Evolutionary conservation across 495 filamentous ascomycete genomes (phyloP).

Genomic region (Xylaria grammica): DNA sequence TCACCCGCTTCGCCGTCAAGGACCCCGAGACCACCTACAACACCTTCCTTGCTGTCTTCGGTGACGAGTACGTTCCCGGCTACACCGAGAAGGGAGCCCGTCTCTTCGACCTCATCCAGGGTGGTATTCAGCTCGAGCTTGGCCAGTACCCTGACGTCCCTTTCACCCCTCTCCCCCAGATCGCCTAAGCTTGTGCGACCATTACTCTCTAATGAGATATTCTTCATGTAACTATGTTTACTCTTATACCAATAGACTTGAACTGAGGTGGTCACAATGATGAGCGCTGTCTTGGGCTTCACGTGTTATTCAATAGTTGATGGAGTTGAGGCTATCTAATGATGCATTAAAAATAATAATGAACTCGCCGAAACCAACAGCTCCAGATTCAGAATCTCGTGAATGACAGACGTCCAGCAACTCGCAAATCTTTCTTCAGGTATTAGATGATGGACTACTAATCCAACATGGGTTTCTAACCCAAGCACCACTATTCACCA

Average conservation of each 20-base stretch:
- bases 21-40: slow-evolving; percentile 31
- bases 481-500: too few relatives aligned
- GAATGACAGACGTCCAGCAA: too few relatives aligned
- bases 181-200: background rate
- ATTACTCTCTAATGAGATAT: slow-evolving; percentile 3
- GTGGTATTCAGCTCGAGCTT: slow-evolving; percentile 20
- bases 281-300: slow-evolving; percentile 5
- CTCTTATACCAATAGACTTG: slow-evolving; percentile 17
- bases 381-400: background rate
- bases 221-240: slow-evolving; percentile 23
- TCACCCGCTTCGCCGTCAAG: slow-evolving; percentile 32
- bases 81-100: slow-evolving; percentile 13
- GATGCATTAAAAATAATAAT: slow-evolving; percentile 4
- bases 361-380: background rate
- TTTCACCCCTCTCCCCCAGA: slow-evolving; percentile 18
- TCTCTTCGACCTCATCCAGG: slow-evolving; percentile 26
- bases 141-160: slow-evolving; percentile 20
- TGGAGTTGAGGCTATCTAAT: slow-evolving; percentile 11
- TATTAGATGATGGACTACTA: too few relatives aligned
- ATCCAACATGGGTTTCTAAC: too few relatives aligned
- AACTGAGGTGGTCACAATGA: slow-evolving; percentile 20
- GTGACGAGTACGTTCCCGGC: slow-evolving; percentile 16
- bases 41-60: slow-evolving; percentile 25
- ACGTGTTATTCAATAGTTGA: background rate
- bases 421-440: too few relatives aligned